Evolutionary conservation across 2,329 filamentous ascomycete species (phyloP).

Genomic region (Ophiocordyceps australis): DNA sequence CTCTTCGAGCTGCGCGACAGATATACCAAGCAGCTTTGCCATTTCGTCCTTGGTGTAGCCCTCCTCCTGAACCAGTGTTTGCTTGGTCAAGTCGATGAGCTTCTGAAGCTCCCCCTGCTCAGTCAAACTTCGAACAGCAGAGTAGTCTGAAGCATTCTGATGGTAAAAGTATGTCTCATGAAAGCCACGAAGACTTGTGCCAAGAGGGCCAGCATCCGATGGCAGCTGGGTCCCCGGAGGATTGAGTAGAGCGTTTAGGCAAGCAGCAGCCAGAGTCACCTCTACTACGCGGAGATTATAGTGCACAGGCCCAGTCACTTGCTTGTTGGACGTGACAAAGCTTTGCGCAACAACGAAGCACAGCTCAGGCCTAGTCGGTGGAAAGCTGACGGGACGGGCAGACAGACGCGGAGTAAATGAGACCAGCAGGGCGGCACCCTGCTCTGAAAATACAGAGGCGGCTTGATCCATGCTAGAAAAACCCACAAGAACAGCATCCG

Average conservation of each 20-base stretch:
- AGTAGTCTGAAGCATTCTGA: constrained; percentile 17
- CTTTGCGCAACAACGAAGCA: constrained; percentile 90
- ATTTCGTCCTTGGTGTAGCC: constrained; percentile 85
- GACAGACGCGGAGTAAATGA: constrained; percentile 68
- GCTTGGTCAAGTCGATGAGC: constrained; percentile 49
- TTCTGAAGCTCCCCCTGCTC: constrained; percentile 52
- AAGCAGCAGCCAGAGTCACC: constrained; percentile 70
- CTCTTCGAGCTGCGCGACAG: constrained; percentile 52
- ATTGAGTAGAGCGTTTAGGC: constrained; percentile 39
- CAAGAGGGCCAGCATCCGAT: constrained; percentile 64
- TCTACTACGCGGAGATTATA: constrained; percentile 97
- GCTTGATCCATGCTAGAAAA: constrained; percentile 97
- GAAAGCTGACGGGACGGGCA: constrained; percentile 65
- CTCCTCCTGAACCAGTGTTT: constrained; percentile 57
- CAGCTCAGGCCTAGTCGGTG: constrained; percentile 62
- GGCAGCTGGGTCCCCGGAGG: constrained; percentile 43
- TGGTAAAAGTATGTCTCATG: constrained; percentile 62
- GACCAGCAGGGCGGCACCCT: constrained; percentile 75
- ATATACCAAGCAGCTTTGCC: constrained; percentile 49
- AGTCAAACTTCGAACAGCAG: constrained; percentile 21
- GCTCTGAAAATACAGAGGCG: constrained; percentile 81
- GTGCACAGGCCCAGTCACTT: constrained; percentile 79
- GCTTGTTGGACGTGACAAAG: constrained; percentile 87
- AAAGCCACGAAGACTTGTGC: constrained; percentile 69
- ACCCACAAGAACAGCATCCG: too few species aligned